Evolutionary conservation across 495 filamentous ascomycete species (phyloP).

Genomic region (Hyaloscypha variabilis): DNA sequence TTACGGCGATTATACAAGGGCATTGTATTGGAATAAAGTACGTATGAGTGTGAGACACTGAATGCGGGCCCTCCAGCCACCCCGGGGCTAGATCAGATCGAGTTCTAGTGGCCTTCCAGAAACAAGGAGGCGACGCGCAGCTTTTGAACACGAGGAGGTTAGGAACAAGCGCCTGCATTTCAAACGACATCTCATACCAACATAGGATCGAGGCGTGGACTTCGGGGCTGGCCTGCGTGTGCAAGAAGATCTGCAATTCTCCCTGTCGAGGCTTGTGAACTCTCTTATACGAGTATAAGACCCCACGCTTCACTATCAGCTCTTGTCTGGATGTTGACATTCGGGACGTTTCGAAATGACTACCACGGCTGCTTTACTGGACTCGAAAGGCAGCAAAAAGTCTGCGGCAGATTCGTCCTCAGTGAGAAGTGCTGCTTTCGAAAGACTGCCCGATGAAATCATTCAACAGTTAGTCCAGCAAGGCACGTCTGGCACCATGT

Average conservation of each 20-base stretch:
- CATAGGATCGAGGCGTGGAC: not conserved
- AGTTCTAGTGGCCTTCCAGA: slow-evolving; percentile 17
- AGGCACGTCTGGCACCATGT: not conserved
- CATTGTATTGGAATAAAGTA: not conserved
- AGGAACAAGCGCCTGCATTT: slow-evolving; percentile 5
- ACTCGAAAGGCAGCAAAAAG: slow-evolving; percentile 14
- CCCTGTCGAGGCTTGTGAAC: not conserved
- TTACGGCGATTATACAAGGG: not conserved
- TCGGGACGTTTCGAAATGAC: not conserved
- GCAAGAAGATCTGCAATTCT: not conserved
- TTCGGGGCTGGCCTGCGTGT: not conserved
- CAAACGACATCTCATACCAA: not conserved
- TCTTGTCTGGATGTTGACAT: not conserved
- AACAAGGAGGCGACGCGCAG: slow-evolving; percentile 5
- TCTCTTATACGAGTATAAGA: not conserved
- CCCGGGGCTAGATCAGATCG: slow-evolving; percentile 4
- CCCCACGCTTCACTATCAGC: not conserved
- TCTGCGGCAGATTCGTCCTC: not conserved
- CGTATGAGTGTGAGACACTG: slow-evolving; percentile 3
- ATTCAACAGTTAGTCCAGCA: slow-evolving; percentile 41
- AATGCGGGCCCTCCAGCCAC: not conserved
- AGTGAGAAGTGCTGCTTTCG: slow-evolving; percentile 30
- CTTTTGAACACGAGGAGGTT: slow-evolving; percentile 17
- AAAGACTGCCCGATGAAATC: slow-evolving; percentile 43
- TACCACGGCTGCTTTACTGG: not conserved